These are phyloP conservation scores for Biscutella laevigata DNA, from an alignment of 441 rosid genomes.

Conservation along the genomic window DNA sequence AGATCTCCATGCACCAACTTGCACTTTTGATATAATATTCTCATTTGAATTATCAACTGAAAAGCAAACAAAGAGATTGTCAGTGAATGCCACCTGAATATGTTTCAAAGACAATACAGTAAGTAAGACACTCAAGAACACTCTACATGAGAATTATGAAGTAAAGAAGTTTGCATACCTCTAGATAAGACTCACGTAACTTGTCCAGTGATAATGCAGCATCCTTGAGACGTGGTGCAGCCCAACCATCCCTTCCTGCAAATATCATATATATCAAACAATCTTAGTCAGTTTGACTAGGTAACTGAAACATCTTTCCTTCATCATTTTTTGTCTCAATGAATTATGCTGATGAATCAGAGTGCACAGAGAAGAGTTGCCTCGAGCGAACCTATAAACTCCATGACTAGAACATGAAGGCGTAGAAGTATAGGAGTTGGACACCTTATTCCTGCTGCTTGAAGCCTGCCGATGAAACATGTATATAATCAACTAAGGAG, in stretches of 20 bases:
- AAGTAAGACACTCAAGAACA: neutral
- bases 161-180: constrained; percentile 47
- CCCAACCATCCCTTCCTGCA: constrained; percentile 83
- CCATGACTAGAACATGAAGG: constrained; percentile 95
- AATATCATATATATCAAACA: neutral
- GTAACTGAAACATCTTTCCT: neutral
- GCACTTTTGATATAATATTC: constrained; percentile 79
- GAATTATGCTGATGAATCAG: neutral
- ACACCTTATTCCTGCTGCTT: constrained; percentile 87
- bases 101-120: neutral
- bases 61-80: constrained; percentile 7
- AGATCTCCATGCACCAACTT: constrained; percentile 95
- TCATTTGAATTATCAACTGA: constrained; percentile 73
- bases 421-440: constrained; percentile 67
- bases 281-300: neutral
- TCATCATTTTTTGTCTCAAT: neutral
- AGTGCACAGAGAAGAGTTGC: neutral
- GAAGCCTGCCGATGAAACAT: constrained; percentile 47
- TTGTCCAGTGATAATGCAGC: constrained; percentile 76
- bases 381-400: constrained; percentile 63
- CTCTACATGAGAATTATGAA: neutral
- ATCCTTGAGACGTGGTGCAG: constrained; percentile 98
- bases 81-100: neutral
- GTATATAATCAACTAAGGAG: neutral
- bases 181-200: constrained; percentile 80